Evolutionary conservation across 2,329 filamentous ascomycete species (phyloP), one percentile per base, ranked within the genome.

Genomic region (Trichoderma sp.): DNA sequence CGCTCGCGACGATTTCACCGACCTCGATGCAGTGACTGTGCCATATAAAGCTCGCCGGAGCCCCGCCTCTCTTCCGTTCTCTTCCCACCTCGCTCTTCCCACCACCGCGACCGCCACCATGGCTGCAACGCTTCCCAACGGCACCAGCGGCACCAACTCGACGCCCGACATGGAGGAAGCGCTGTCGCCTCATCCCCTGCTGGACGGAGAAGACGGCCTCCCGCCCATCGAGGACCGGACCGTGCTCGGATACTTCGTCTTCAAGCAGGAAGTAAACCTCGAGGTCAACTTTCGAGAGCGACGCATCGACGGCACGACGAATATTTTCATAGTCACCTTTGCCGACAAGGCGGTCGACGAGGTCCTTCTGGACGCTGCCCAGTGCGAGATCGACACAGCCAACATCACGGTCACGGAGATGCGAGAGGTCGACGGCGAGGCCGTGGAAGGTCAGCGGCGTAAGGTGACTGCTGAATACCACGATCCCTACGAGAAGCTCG

Each of bases 251-350:
- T 81, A 79, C 64, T 80, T 83, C 47, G 80, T 98, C 65, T 83
- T 92, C 63, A 90, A 93, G 78, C 94, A 98, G 78, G 91, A 91
- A 75, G 89, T 99, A 57, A 89, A 93, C 72, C 82, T 99, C 67
- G 93, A 98, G 72, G 83, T 99, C 74, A 91, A 96, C 78, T 96
- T 99, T 75, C 83, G 85, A 69, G 86, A 85, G 62, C 89, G 88
- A 77, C 85, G 83, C 72, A 80, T 98, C 72, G 88, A 85, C 67
- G 95, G 95, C 58, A 89, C 86, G 68, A 92, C 91, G 9, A 90
- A 93, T 70, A 90, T 99, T 70, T 90, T 89, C 34, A 87, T 98
- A 62, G 88, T 90, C 70, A 81, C 84, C 65, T 81, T 85, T 66
- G 82, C 82, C 71, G 79, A 86, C 66, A 85, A 86, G 60, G 44